Conservation (phyloP, 768 basidiomycete species). For the Hemileccinum rubropunctum region DNA sequence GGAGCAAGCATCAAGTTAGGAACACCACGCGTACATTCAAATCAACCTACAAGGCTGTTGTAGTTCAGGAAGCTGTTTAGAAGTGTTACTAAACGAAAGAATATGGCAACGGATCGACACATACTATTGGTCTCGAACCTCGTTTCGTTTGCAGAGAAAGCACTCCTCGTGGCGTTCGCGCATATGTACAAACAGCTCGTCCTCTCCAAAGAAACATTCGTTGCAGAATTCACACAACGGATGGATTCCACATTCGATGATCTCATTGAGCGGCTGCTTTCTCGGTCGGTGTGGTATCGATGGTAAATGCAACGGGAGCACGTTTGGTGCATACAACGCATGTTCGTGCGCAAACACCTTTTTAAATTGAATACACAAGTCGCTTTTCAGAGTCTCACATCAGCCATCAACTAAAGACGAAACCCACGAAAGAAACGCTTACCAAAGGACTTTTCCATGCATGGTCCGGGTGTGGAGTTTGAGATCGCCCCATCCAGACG, state of each 20-base stretch:
- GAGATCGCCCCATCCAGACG: constrained; percentile 85
- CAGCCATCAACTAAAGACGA: background rate
- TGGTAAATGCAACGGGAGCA: constrained; percentile 74
- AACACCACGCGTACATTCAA: background rate
- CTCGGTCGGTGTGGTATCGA: constrained; percentile 49
- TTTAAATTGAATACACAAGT: constrained; percentile 84
- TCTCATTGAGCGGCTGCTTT: constrained; percentile 46
- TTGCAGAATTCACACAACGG: constrained; percentile 86
- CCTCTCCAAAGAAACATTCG: constrained; percentile 91
- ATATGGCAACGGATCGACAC: constrained; percentile 28
- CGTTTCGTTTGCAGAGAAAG: constrained; percentile 87
- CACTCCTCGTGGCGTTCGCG: constrained; percentile 94
- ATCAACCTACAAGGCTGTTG: constrained; percentile 58
- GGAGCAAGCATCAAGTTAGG: constrained; percentile 2
- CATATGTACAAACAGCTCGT: constrained; percentile 91
- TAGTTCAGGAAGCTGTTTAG: constrained; percentile 71
- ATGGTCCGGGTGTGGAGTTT: constrained; percentile 76
- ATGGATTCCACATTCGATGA: constrained; percentile 68
- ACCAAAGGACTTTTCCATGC: constrained; percentile 88
- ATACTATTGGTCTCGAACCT: constrained; percentile 81
- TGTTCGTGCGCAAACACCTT: constrained; percentile 98
- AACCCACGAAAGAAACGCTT: background rate
- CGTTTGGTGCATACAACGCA: constrained; percentile 65
- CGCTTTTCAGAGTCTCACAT: constrained; percentile 43
- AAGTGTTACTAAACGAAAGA: background rate